Base-by-base conservation (phyloP, 192 early-diverging fungal genomes). In the Backusella tuberculispora region DNA sequence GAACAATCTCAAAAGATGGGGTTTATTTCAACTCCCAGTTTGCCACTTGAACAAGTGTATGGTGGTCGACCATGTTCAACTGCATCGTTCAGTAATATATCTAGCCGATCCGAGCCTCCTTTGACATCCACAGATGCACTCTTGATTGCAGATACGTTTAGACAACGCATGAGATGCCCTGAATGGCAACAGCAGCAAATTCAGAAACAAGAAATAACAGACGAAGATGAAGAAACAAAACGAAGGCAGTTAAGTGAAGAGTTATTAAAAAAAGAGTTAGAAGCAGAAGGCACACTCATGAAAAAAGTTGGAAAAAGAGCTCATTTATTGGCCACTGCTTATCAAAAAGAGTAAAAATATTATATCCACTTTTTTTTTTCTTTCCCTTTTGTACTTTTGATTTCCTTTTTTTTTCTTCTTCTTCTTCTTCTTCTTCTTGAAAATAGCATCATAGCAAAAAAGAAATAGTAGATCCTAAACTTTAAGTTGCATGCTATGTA, bases 101-200 rank as follows among this genome's bases (percentile, higher is more conserved):
- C 74, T 12, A 72, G 64, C 41, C 69, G 69, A 68, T 80, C 78
- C 14, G 74, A 76, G 6, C 76, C 80, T 14, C 71, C 74, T 7
- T 60, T 81, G 40, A 74, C 76, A 29, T 77, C 76, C 2, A 77
- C 68, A 7, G 80, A 81, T 64, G 80, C 80, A 10, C 9, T 81
- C 3, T 38, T 81, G 60, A 81, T 81, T 17, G 80, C 72, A 45
- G 80, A 81, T 44, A 81, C 76, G 13, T 81, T 81, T 53, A 41
- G 80, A 24, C 76, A 78, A 12, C 60, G 64, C 26, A 77, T 81
- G 80, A 76, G 80, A 40, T 68, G 76, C 37, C 80, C 80, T 10
- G 76, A 77, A 41, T 81, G 80, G 80, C 66, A 63, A 13, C 73
- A 76, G 40, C 38, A 76, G 44, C 42, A 63, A 64, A 26, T 53